Evolutionary conservation across 345 rosid genomes (phyloP), one percentile per base, ranked within the genome.

Genomic region (Syzygium oleosum): DNA sequence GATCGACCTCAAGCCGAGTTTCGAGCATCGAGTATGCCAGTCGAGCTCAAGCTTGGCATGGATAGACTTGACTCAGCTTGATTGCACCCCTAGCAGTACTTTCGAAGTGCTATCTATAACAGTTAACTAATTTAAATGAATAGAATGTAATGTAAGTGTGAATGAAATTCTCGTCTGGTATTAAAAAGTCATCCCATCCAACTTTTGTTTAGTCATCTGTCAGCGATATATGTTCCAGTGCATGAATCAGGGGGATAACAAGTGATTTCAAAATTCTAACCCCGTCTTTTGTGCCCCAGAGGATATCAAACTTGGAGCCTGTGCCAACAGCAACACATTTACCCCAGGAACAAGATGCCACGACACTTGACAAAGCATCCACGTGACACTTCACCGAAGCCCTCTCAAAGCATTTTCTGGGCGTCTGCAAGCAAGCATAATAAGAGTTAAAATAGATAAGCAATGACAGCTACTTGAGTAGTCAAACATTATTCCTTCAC

Each of bases 331-430:
- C 95, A 56, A 98, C 99, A 15, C 88, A 90, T 85, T 96, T 96
- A 9, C 99, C 99, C 99, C 99, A 98, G 10, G 99, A 94, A 91
- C 98, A 96, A 85, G 99, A 94, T 6, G 98, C 98, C 91, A 96
- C 99, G 4, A 96, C 89, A 77, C 98, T 96, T 68, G 98, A 91
- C 84, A 96, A 90, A 84, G 94, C 85, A 93, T 98, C 99, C 53
- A 87, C 86, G 63, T 96, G 94, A 89, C 97, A 93, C 89, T 96
- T 98, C 91, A 93, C 98, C 54, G 99, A 96, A 73, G 99, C 99
- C 90, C 91, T 94, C 92, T 98, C 98, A 88, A 98, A 98, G 89
- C 98, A 96, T 92, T 85, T 96, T 90, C 93, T 93, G 31, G 99
- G 99, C 7, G 96, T 91, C 99, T 98, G 90, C 86, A 86, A 55